Evolutionary conservation across 1,284 basidiomycete genomes (phyloP).

Genomic region (Apiotrichum gracile): DNA sequence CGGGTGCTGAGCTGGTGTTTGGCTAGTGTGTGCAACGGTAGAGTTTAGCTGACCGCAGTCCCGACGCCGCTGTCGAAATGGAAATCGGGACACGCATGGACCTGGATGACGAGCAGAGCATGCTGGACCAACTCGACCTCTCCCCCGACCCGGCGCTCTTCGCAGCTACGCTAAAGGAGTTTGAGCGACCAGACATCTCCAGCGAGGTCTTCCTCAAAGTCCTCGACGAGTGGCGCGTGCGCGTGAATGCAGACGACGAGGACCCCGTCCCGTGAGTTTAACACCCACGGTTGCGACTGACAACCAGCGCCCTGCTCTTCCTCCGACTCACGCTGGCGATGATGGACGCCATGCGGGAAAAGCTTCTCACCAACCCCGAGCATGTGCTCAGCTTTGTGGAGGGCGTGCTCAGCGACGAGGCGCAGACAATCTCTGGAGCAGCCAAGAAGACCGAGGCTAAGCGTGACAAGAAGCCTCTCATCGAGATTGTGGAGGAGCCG

Average conservation of each 20-base stretch:
- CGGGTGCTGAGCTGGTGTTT: conserved; percentile 8
- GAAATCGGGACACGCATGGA: conserved; percentile 49
- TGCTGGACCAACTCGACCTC: conserved; percentile 58
- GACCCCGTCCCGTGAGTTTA: conserved; percentile 26
- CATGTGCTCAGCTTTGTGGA: conserved; percentile 74
- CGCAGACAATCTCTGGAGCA: background rate
- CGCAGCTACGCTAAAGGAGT: conserved; percentile 57
- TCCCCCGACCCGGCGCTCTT: conserved; percentile 67
- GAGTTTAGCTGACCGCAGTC: background rate
- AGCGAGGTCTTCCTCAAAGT: conserved; percentile 66
- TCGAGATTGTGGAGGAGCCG: background rate
- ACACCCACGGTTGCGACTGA: background rate
- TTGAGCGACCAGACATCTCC: conserved; percentile 63
- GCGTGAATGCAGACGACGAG: conserved; percentile 43
- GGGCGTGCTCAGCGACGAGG: conserved; percentile 53
- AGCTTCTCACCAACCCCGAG: conserved; percentile 60
- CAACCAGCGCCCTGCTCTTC: conserved; percentile 54
- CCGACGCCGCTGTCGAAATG: conserved; percentile 9
- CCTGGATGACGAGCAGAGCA: conserved; percentile 51
- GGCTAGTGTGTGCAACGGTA: conserved; percentile 1
- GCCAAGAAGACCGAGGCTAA: background rate
- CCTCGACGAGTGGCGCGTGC: conserved; percentile 61
- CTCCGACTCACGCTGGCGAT: conserved; percentile 73
- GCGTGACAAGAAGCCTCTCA: conserved; percentile 1
- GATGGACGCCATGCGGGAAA: conserved; percentile 61